Evolutionary conservation across 2,329 filamentous ascomycete species (phyloP).

Genomic region (Pyrenophora seminiperda): DNA sequence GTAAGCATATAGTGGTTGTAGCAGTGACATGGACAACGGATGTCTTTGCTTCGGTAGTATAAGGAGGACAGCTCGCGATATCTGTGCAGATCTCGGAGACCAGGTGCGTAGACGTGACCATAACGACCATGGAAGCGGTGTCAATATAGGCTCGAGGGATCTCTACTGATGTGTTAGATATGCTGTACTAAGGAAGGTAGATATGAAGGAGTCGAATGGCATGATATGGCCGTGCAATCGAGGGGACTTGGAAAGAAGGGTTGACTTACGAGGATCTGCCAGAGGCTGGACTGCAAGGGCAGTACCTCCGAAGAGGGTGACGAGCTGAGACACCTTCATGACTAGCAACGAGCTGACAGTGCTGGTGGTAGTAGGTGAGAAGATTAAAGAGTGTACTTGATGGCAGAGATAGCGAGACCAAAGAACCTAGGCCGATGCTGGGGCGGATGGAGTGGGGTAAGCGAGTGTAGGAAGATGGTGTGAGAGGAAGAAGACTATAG

Average conservation of each 20-base stretch:
- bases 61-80: slow-evolving; percentile 44
- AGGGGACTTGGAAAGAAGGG: neutral
- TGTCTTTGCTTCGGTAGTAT: slow-evolving; percentile 46
- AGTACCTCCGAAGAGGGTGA: slow-evolving; percentile 31
- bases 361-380: slow-evolving; percentile 17
- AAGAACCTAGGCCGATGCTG: slow-evolving; percentile 5
- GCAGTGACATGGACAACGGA: slow-evolving; percentile 44
- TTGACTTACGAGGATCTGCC: slow-evolving; percentile 27
- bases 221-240: neutral
- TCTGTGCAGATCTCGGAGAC: slow-evolving; percentile 49
- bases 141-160: slow-evolving; percentile 25
- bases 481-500: slow-evolving; percentile 13
- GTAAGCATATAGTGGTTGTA: slow-evolving; percentile 52
- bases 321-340: slow-evolving; percentile 38
- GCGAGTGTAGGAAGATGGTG: slow-evolving; percentile 35
- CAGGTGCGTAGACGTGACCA: slow-evolving; percentile 47
- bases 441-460: slow-evolving; percentile 23
- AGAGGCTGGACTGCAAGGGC: slow-evolving; percentile 27
- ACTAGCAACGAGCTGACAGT: slow-evolving; percentile 18
- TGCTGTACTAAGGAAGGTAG: neutral
- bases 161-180: slow-evolving; percentile 17
- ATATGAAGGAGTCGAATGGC: neutral
- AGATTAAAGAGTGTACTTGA: slow-evolving; percentile 28
- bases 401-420: slow-evolving; percentile 23
- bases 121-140: slow-evolving; percentile 46